Conservation (phyloP, 2,329 filamentous ascomycete genomes). For the Knufia petricola region DNA sequence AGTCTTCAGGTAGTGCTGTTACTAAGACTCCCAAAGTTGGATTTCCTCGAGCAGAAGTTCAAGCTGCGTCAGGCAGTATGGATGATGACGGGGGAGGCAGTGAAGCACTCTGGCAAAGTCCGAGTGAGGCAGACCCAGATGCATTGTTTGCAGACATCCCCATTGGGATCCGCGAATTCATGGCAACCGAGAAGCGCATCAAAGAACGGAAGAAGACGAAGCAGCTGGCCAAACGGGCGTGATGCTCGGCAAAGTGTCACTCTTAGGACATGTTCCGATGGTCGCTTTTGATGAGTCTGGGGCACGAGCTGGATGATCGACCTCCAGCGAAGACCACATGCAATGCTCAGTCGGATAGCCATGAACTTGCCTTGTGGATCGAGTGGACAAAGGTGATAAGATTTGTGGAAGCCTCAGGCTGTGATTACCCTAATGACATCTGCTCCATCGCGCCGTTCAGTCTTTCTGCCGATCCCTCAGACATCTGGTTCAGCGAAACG, state of each 20-base stretch:
- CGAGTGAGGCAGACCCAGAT: slow-evolving; percentile 37
- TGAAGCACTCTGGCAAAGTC: slow-evolving; percentile 53
- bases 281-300: too few species aligned
- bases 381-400: too few species aligned
- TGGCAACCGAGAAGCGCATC: slow-evolving; percentile 89
- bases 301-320: too few species aligned
- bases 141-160: slow-evolving; percentile 68
- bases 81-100: slow-evolving; percentile 74
- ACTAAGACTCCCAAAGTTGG: slow-evolving; percentile 23
- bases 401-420: too few species aligned
- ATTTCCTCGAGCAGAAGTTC: slow-evolving; percentile 31
- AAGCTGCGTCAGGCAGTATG: slow-evolving; percentile 51
- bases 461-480: neutral
- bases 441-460: neutral
- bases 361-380: neutral
- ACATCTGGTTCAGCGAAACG: neutral
- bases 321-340: too few species aligned
- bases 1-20: slow-evolving; percentile 11
- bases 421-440: neutral
- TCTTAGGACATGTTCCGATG: neutral
- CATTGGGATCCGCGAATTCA: slow-evolving; percentile 90
- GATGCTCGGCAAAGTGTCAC: neutral
- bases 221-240: slow-evolving; percentile 23
- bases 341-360: too few species aligned
- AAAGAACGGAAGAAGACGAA: slow-evolving; percentile 62